phyloP scores from a whole-genome alignment of 345 rosid genomes.

The Alliaria petiolata region DNA sequence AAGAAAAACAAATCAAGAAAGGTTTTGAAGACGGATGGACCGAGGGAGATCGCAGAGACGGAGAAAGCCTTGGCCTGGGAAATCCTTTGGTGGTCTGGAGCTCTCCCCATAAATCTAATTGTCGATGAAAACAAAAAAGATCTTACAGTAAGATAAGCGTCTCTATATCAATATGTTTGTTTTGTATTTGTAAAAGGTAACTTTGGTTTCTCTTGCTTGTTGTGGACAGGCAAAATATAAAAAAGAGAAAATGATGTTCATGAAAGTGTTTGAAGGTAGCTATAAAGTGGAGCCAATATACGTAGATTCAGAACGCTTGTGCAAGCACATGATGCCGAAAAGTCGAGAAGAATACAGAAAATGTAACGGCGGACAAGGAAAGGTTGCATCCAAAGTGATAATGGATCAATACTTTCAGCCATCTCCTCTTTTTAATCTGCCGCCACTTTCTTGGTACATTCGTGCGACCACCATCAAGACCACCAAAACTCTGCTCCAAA shows the following conservation, averaged over 20 bases:
- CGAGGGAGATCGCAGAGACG: no score
- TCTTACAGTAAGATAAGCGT: no score
- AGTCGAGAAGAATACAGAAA: constrained; percentile 51
- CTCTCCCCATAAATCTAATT: no score
- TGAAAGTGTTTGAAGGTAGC: no score
- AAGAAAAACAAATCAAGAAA: no score
- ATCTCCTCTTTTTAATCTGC: constrained; percentile 48
- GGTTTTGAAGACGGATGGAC: no score
- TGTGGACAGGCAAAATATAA: no score
- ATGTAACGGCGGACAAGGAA: constrained; percentile 64
- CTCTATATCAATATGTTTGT: neutral
- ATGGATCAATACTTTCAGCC: constrained; percentile 73
- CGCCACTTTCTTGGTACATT: constrained; percentile 79
- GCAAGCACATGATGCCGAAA: constrained; percentile 52
- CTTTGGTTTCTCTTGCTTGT: neutral
- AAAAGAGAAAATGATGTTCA: no score
- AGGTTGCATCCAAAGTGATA: constrained; percentile 57
- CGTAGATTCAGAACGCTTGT: constrained; percentile 49
- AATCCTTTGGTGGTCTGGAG: no score
- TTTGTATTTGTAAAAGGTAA: neutral
- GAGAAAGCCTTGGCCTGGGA: no score
- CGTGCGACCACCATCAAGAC: constrained; percentile 59
- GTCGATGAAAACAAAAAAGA: no score
- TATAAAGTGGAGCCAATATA: constrained; percentile 1
- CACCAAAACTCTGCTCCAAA: constrained; percentile 48